Conservation (phyloP, 768 basidiomycete species). For the Pleurotus giganteus region DNA sequence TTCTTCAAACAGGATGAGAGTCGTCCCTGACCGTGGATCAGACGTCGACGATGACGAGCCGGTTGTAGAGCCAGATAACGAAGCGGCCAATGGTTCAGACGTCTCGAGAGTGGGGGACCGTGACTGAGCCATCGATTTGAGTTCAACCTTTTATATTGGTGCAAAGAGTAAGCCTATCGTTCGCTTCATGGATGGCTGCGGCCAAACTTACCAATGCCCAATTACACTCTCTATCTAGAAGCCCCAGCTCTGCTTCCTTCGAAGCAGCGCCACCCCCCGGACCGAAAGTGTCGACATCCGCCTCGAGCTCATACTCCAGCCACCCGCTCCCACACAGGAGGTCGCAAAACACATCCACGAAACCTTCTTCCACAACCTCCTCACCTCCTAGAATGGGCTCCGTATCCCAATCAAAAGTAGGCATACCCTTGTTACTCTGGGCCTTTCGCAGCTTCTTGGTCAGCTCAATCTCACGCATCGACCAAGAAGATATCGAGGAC, state of each 20-base stretch:
- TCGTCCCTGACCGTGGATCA: conserved; percentile 72
- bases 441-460: conserved; percentile 80
- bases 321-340: conserved; percentile 81
- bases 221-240: conserved; percentile 78
- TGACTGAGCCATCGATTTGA: conserved; percentile 65
- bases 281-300: conserved; percentile 21
- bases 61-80: not conserved
- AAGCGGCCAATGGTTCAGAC: conserved; percentile 23
- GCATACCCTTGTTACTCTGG: conserved; percentile 55
- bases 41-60: not conserved
- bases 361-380: conserved; percentile 86
- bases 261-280: conserved; percentile 8
- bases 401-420: conserved; percentile 92
- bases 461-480: conserved; percentile 68
- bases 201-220: conserved; percentile 78
- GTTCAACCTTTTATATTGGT: conserved; percentile 63
- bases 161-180: not conserved
- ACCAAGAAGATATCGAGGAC: conserved; percentile 65
- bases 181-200: not conserved
- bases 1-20: conserved; percentile 88
- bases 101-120: conserved; percentile 22
- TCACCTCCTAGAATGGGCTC: conserved; percentile 75
- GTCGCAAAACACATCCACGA: conserved; percentile 85
- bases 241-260: conserved; percentile 1
- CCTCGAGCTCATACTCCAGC: conserved; percentile 70